phyloP scores from a whole-genome alignment of 768 basidiomycete species.

The Suillus cothurnatus region DNA sequence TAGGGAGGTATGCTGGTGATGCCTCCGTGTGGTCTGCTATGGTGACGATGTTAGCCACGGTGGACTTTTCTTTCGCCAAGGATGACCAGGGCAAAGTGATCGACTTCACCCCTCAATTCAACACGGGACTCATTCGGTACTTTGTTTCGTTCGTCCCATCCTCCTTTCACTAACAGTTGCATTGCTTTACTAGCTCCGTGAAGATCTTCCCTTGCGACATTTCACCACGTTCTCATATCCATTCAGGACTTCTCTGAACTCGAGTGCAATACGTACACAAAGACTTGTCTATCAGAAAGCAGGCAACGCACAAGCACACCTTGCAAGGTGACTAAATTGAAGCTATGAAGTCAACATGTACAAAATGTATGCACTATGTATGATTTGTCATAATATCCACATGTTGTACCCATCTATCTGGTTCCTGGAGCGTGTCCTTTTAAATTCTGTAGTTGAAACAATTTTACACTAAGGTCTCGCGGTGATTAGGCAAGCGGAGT shows the following conservation, averaged over 20 bases:
- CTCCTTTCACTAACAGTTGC: neutral
- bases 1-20: conserved; percentile 26
- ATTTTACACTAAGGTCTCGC: no score
- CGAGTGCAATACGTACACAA: neutral
- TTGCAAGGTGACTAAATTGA: no score
- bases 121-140: conserved; percentile 4
- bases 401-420: no score
- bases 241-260: neutral
- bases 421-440: no score
- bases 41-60: conserved; percentile 24
- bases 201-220: conserved; percentile 2
- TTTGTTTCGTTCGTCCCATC: neutral
- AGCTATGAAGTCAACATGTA: no score
- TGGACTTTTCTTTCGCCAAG: conserved; percentile 20
- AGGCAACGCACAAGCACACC: neutral
- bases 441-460: no score
- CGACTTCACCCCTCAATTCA: conserved; percentile 6
- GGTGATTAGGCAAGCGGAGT: no score
- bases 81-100: conserved; percentile 27
- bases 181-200: neutral
- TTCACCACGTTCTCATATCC: conserved; percentile 1
- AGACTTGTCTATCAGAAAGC: neutral
- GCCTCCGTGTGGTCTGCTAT: conserved; percentile 27
- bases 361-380: no score
- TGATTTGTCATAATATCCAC: no score